Conservation (phyloP, 352 stramenopile genomes). For the Phytophthora nicotianae region DNA sequence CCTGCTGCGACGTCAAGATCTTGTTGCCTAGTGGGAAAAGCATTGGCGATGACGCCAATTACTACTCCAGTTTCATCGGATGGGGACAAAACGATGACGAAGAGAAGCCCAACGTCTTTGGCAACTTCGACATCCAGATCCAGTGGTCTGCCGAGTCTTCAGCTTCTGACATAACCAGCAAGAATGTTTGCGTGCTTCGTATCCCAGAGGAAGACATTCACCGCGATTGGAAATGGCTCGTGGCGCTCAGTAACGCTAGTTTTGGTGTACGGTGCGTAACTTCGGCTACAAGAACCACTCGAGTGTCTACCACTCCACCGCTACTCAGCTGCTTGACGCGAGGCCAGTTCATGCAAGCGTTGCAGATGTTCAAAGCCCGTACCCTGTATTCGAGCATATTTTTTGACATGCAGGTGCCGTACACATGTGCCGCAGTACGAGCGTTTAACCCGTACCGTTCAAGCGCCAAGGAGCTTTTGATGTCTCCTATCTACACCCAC, state of each 20-base stretch:
- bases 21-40: conserved; percentile 36
- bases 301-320: conserved; percentile 16
- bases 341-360: conserved; percentile 77
- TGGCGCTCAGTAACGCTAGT: conserved; percentile 58
- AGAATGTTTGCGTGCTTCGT: conserved; percentile 42
- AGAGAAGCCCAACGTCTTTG: conserved; percentile 15
- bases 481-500: conserved; percentile 75
- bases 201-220: conserved; percentile 59
- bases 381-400: conserved; percentile 83
- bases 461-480: conserved; percentile 43
- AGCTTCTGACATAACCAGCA: not conserved
- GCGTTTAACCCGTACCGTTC: conserved; percentile 83
- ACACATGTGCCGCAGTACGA: conserved; percentile 71
- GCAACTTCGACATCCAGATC: conserved; percentile 43
- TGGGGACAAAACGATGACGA: conserved; percentile 20
- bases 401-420: conserved; percentile 83
- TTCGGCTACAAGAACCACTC: conserved; percentile 4
- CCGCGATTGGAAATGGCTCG: conserved; percentile 70
- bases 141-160: conserved; percentile 27
- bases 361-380: conserved; percentile 69
- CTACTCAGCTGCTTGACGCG: conserved; percentile 69
- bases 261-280: conserved; percentile 52
- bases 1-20: conserved; percentile 39
- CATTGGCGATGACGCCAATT: conserved; percentile 12
- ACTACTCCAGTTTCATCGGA: conserved; percentile 34